These are phyloP conservation scores for Cystobasidium pallidum DNA, from an alignment of 1,284 basidiomycete genomes.

Conservation along the genomic window DNA sequence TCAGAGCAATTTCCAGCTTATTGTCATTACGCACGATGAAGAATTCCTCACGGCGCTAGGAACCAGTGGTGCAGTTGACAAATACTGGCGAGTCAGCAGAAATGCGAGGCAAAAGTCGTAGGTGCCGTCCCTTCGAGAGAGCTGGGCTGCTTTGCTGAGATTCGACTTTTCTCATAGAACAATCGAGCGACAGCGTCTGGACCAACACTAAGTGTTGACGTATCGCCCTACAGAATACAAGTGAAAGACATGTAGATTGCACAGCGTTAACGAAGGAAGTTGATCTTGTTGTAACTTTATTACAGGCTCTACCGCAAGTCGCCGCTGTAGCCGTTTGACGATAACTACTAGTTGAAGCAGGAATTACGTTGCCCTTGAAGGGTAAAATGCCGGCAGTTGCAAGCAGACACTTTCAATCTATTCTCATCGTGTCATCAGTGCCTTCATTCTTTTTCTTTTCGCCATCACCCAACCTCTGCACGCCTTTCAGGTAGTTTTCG, in stretches of 20 bases:
- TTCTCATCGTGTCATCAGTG: conserved; percentile 37
- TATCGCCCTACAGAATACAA: too few species aligned
- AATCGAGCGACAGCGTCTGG: conserved; percentile 45
- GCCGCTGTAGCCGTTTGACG: too few species aligned
- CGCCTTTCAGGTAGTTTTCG: conserved; percentile 49
- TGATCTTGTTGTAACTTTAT: not conserved
- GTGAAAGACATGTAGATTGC: too few species aligned
- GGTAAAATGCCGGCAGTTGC: not conserved
- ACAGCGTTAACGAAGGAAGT: not conserved
- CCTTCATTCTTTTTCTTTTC: conserved; percentile 33
- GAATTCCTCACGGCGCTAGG: conserved; percentile 80
- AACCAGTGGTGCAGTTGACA: conserved; percentile 83
- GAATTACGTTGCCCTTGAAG: not conserved
- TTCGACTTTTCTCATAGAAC: conserved; percentile 1
- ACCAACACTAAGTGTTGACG: conserved; percentile 13
- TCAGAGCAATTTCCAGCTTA: conserved; percentile 92
- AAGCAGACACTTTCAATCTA: conserved; percentile 10
- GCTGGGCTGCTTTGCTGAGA: too few species aligned
- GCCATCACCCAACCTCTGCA: conserved; percentile 46
- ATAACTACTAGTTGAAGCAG: too few species aligned
- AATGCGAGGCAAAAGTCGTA: conserved; percentile 69
- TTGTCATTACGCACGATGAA: conserved; percentile 93
- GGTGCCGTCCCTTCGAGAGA: not conserved
- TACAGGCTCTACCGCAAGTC: too few species aligned
- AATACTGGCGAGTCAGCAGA: conserved; percentile 73